These are phyloP conservation scores for Leavenworthia alabamica DNA, from an alignment of 345 rosid species.

Conservation along the genomic window DNA sequence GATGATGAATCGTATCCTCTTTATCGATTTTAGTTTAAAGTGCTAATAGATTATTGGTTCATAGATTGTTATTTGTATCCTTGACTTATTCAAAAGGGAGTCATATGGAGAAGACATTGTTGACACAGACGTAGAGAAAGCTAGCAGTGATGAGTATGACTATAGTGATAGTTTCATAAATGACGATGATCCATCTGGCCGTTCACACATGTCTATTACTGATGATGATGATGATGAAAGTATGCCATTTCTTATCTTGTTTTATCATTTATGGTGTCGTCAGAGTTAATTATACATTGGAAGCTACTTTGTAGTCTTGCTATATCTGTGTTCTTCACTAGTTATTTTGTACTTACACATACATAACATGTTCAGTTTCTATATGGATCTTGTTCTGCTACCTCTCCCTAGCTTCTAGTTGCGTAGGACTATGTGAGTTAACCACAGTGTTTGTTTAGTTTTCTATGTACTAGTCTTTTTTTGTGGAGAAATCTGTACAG, in stretches of 20 bases:
- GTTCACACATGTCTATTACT: conserved; percentile 31
- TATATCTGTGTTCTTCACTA: not conserved
- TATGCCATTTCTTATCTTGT: conserved; percentile 12
- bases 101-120: conserved; percentile 62
- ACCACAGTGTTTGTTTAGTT: not conserved
- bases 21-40: not conserved
- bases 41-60: not conserved
- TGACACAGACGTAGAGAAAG: conserved; percentile 50
- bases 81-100: conserved; percentile 38
- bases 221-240: conserved; percentile 35
- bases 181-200: conserved; percentile 37
- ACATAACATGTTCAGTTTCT: not conserved
- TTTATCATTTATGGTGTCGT: not conserved
- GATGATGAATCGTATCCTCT: conserved; percentile 64
- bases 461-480: not conserved
- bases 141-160: conserved; percentile 44
- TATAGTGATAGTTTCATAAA: conserved; percentile 68
- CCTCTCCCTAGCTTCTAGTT: not conserved
- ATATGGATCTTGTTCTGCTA: not conserved
- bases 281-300: not conserved
- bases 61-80: conserved; percentile 6
- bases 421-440: not conserved
- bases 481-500: not conserved
- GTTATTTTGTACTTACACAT: not conserved
- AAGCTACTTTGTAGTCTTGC: not conserved